A percentile compares a stretch with the other conserved stretches of the same genome.
phyloP scores from a whole-genome alignment of 306 rosid genomes.

The Acmispon strigosus region DNA sequence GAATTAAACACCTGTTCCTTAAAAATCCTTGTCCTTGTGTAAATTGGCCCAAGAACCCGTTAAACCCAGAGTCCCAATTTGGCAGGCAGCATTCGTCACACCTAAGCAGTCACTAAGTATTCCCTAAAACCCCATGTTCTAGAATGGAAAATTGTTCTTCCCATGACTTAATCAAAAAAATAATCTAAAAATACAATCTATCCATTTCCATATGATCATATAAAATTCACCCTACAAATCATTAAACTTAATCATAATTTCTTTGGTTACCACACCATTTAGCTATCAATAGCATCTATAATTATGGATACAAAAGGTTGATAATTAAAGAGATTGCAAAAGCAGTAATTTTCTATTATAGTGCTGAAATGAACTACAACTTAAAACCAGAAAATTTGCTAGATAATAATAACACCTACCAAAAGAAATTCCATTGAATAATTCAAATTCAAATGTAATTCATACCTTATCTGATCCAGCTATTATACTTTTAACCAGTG shows the following conservation, averaged over 20 bases:
- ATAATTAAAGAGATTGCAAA: not conserved
- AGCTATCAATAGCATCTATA: not conserved
- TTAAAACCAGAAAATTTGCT: constrained; percentile 3
- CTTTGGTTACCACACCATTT: not conserved
- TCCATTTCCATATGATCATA: not conserved
- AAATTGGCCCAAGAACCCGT: too few species aligned
- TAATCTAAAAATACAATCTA: not conserved
- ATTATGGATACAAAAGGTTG: not conserved
- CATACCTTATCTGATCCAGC: constrained; percentile 87
- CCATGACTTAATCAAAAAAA: not conserved
- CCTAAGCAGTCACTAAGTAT: not conserved
- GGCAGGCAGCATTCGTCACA: not conserved
- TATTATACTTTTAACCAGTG: constrained; percentile 77
- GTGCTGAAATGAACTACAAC: not conserved
- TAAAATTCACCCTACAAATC: not conserved
- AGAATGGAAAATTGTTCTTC: not conserved
- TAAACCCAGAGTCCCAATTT: too few species aligned
- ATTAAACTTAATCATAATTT: not conserved
- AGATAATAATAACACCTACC: not conserved
- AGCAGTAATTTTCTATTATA: not conserved
- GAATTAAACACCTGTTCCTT: too few species aligned
- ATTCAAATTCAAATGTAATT: constrained; percentile 23
- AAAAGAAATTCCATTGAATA: not conserved
- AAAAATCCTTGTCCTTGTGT: too few species aligned
- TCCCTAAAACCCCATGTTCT: not conserved